These are phyloP conservation scores for Crithidia fasciculata DNA, from an alignment of 208 protist species.

Conservation along the genomic window DNA sequence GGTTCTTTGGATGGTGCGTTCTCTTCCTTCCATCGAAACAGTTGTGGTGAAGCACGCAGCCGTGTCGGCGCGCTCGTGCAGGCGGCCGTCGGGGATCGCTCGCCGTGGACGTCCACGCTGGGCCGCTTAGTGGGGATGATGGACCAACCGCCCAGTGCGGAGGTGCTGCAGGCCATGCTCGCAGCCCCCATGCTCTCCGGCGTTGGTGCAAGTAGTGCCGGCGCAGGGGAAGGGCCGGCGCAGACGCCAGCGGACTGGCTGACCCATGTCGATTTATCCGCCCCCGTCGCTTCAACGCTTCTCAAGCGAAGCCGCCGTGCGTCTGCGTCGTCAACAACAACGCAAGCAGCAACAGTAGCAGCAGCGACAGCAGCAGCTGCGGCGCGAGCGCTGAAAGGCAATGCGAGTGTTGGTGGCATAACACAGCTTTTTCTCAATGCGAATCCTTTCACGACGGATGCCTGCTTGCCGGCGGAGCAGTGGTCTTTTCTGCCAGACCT, in stretches of 20 bases:
- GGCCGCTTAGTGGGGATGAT: conserved; percentile 11
- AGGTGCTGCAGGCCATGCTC: background rate
- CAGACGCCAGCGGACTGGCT: conserved; percentile 28
- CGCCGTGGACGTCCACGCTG: conserved; percentile 8
- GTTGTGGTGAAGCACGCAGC: too few relatives aligned
- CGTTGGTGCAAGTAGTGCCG: background rate
- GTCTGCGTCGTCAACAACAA: background rate
- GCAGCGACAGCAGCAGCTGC: background rate
- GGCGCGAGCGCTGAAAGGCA: too few relatives aligned
- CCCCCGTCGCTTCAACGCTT: conserved; percentile 3
- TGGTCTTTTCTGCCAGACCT: conserved; percentile 5
- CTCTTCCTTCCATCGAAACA: too few relatives aligned
- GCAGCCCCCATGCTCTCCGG: background rate
- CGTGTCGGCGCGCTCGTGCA: too few relatives aligned
- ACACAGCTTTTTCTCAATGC: too few relatives aligned
- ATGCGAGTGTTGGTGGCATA: too few relatives aligned
- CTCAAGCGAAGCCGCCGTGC: conserved; percentile 5
- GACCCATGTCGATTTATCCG: conserved; percentile 23
- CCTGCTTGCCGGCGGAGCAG: background rate
- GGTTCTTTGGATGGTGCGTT: too few relatives aligned
- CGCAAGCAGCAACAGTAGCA: background rate
- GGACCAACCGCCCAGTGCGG: background rate
- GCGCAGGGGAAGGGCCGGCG: background rate
- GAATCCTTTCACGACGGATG: too few relatives aligned
- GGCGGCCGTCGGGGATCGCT: too few relatives aligned